Evolutionary conservation across 352 stramenopile genomes (phyloP), one percentile per base, ranked within the genome.

Genomic region (Phytopythium oedochilum): DNA sequence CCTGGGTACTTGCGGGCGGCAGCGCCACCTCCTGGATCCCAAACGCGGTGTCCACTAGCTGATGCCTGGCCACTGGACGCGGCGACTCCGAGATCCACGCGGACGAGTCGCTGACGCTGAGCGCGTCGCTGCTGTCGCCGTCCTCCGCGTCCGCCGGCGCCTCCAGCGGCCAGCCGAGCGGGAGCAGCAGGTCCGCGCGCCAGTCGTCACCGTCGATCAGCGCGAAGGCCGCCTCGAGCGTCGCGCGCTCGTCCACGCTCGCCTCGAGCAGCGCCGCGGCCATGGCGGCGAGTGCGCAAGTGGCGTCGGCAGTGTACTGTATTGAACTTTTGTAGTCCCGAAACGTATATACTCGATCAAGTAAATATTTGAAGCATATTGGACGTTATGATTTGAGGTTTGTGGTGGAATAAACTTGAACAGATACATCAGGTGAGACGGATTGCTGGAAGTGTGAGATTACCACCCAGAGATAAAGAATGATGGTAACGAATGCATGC

Each of bases 161-260:
- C 11, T 18, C 34, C 11, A n/a, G 34, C 34, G 11, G 34, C 34
- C 34, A 39, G 36, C 23, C 18, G 18, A 43, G 17, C 5, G 36
- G 8, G 2, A 18, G 7, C 34, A 7, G 12, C 12, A 14, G 11
- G 34, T 39, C 26, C 3, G 26, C 45, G 14, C 11, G 26, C 15
- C 31, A 23, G 15, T 40, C 28, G 32, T 32, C 31, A 29, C 20
- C 46, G 28, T 53, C 47, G 47, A 53, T 43, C 7, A 53, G 31
- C 20, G 47, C 47, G 11, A 53, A 53, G 26, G 47, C 47, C 18
- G 47, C 47, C n/a, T 53, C 47, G 29, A 53, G 47, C 18, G 47
- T 53, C 47, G 47, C 47, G 29, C 22, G 47, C 18, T 42, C 47
- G 47, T 43, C 47, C 47, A 39, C 31, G 18, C 5, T 22, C 28